Percentiles rank a stretch among this genome's conserved stretches.
phyloP scores from a whole-genome alignment of 257 asterid species.

The Anisodus tanguticus region DNA sequence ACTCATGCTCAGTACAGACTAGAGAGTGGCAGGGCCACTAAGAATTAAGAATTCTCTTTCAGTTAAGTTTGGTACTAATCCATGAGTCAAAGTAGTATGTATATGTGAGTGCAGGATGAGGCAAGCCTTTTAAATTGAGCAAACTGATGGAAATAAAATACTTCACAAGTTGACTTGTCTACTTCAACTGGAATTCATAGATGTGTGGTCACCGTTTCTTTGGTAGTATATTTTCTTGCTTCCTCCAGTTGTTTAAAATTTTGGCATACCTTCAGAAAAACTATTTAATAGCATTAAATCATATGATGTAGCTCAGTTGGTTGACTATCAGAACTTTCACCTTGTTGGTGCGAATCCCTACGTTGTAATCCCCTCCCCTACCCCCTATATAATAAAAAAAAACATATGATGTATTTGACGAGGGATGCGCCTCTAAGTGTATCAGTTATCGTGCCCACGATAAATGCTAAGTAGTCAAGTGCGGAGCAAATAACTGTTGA shows the following conservation, averaged over 20 bases:
- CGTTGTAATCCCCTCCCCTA: too few relatives aligned
- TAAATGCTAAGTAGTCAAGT: neutral
- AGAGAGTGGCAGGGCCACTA: conserved; percentile 44
- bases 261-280: neutral
- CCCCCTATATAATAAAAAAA: neutral
- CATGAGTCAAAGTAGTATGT: conserved; percentile 34
- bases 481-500: neutral
- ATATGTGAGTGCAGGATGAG: conserved; percentile 33
- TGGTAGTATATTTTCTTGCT: neutral
- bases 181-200: neutral
- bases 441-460: neutral
- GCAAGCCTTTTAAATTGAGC: conserved; percentile 15
- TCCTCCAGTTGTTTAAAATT: neutral
- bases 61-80: conserved; percentile 45
- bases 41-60: conserved; percentile 41
- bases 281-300: neutral
- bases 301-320: neutral
- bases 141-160: neutral
- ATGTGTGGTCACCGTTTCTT: neutral
- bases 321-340: too few relatives aligned
- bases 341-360: too few relatives aligned
- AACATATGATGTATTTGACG: neutral
- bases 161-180: neutral
- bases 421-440: neutral
- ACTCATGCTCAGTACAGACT: neutral